phyloP scores from a whole-genome alignment of 768 basidiomycete species.

The Termitomyces sp. region DNA sequence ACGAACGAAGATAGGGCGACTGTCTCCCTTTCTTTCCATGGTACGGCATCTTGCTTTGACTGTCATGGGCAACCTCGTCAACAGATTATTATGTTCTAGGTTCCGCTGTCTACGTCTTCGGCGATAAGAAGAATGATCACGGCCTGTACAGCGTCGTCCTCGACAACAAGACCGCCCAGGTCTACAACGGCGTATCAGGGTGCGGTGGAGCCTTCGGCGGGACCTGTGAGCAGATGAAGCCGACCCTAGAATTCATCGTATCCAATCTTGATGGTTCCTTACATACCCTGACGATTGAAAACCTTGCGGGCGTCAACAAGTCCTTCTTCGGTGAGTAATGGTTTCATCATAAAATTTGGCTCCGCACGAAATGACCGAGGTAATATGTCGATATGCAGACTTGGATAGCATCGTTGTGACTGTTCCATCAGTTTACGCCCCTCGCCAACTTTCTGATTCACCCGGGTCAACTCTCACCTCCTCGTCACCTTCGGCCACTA shows the following conservation, averaged over 20 bases:
- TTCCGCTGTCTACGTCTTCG: slow-evolving; percentile 41
- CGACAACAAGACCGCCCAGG: slow-evolving; percentile 29
- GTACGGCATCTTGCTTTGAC: slow-evolving; percentile 16
- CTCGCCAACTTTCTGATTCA: slow-evolving; percentile 23
- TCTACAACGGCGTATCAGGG: slow-evolving; percentile 38
- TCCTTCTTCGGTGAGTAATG: slow-evolving; percentile 38
- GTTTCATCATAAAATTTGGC: background rate
- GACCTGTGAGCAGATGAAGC: slow-evolving; percentile 44
- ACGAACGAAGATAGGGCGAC: slow-evolving; percentile 38
- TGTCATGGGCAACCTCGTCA: background rate
- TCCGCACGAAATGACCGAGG: background rate
- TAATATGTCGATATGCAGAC: slow-evolving; percentile 21
- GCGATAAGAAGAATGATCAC: slow-evolving; percentile 49
- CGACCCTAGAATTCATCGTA: slow-evolving; percentile 38
- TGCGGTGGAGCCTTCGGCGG: slow-evolving; percentile 41
- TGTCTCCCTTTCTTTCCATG: slow-evolving; percentile 37
- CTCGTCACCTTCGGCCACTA: background rate
- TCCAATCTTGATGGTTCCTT: slow-evolving; percentile 34
- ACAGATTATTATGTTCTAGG: slow-evolving; percentile 22
- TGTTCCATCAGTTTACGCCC: slow-evolving; percentile 37
- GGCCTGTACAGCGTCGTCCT: slow-evolving; percentile 37
- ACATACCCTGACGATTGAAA: slow-evolving; percentile 35
- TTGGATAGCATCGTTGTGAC: slow-evolving; percentile 41
- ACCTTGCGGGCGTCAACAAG: slow-evolving; percentile 36
- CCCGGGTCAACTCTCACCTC: background rate